Evolutionary conservation across 1,284 basidiomycete species (phyloP).

Genomic region (Apiotrichum montevideense): DNA sequence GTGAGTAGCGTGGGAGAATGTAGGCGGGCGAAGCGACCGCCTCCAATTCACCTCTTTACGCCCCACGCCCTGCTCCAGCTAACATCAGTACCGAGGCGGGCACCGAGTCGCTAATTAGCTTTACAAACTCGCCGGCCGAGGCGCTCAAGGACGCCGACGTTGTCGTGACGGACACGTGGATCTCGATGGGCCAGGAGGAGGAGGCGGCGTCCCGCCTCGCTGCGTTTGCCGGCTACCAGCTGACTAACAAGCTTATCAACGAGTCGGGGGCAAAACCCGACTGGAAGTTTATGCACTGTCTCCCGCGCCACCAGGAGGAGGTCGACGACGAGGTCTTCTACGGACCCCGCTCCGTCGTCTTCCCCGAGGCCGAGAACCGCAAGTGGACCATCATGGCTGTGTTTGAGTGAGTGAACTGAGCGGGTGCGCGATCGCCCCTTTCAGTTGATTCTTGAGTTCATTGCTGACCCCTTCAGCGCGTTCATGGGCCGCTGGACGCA

Average conservation of each 20-base stretch:
- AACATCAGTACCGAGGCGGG: conserved; percentile 39
- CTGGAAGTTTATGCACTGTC: conserved; percentile 95
- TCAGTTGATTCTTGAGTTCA: too few species aligned
- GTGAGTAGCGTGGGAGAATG: conserved; percentile 21
- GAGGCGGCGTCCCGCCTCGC: conserved; percentile 82
- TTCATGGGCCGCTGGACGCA: conserved; percentile 2
- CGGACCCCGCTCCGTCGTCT: conserved; percentile 48
- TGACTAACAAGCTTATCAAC: conserved; percentile 76
- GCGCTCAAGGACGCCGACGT: conserved; percentile 87
- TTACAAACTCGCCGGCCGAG: conserved; percentile 59
- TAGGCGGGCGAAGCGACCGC: too few species aligned
- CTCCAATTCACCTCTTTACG: too few species aligned
- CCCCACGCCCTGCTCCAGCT: not conserved
- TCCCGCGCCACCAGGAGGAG: conserved; percentile 87
- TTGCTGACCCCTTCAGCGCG: not conserved
- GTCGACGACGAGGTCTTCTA: conserved; percentile 82
- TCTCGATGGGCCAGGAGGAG: conserved; percentile 97
- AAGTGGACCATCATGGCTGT: conserved; percentile 89
- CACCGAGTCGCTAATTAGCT: conserved; percentile 30
- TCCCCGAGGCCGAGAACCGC: conserved; percentile 64
- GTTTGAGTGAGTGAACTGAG: conserved; percentile 34
- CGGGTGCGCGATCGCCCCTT: too few species aligned
- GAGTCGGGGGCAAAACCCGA: conserved; percentile 74
- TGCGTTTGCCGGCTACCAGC: conserved; percentile 89
- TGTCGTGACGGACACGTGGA: conserved; percentile 95